Base-by-base conservation (phyloP, 2,329 filamentous ascomycete species). In the Aspergillus proliferans region DNA sequence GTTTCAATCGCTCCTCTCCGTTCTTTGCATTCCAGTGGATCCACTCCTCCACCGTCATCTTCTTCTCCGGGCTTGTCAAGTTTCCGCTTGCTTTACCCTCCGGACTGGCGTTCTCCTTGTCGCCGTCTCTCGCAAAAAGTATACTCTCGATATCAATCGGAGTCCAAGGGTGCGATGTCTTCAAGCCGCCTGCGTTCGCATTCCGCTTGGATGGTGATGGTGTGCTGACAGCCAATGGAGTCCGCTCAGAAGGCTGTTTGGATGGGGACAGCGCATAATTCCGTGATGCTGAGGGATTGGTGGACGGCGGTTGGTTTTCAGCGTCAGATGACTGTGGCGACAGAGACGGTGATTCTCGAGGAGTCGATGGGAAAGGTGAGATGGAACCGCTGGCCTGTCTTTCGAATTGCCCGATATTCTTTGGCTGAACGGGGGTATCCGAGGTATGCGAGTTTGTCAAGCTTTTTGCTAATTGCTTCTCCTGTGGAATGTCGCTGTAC, bases 31-130 rank as follows among this genome's bases (percentile, higher is more conserved):
- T 91, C 69, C 85, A 81, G 50, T 84, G 76, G 36, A 98, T 86
- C 89, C 92, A 98, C 68, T 96, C 84, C 67, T 95, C 89, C 0
- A 97, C 88, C 4, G 84, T 92, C 91, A 98, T 95, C 34, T 79
- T 76, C 74, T 86, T 90, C 73, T 97, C 93, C 0, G 84, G 81
- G 47, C 79, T 86, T 2, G 81, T 85, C 47, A 98, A 71, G 12
- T 80, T 80, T 0, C 76, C 76, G 10, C 81, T 82, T 36, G 77
- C 74, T 48, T 73, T 75, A 14, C 85, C 68, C 15, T 72, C 72
- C 2, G 73, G 61, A 53, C 69, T 72, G 0, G 70, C 68, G 48
- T 81, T 83, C 56, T 84, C 78, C 56, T 69, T 64, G 45, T 71
- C 66, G 43, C 54, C 64, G 38, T 54, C 61, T 48, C 55, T 67